Conservation (phyloP, 208 protist species). For the Tetramitus jugosus region DNA sequence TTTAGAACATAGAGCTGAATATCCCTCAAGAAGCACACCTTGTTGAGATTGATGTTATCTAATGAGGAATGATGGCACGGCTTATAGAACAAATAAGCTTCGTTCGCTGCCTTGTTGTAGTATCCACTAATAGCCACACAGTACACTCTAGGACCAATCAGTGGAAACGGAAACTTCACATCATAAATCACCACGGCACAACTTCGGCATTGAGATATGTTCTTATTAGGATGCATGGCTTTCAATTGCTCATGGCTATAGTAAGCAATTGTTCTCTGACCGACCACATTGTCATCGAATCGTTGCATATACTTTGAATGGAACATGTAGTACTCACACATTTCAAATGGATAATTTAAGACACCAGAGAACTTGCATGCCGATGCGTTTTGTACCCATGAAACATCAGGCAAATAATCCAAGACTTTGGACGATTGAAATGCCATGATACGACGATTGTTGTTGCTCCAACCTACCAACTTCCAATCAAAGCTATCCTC, state of each 20-base stretch:
- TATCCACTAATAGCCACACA: neutral
- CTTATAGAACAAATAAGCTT: neutral
- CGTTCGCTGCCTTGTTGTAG: neutral
- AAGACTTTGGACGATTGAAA: neutral
- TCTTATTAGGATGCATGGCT: neutral
- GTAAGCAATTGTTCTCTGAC: neutral
- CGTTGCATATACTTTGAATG: neutral
- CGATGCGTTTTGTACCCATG: neutral
- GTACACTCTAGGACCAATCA: neutral
- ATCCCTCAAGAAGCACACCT: neutral
- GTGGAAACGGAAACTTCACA: neutral
- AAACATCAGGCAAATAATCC: neutral
- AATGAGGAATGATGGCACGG: neutral
- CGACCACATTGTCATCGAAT: neutral
- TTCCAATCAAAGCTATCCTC: neutral
- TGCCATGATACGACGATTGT: neutral
- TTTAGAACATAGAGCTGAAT: neutral
- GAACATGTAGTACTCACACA: neutral
- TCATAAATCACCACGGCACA: neutral
- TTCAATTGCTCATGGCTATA: neutral
- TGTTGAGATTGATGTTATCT: neutral
- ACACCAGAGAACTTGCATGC: neutral
- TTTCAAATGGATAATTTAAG: neutral
- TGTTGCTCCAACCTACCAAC: neutral
- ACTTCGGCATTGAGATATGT: neutral